Percentiles rank a stretch among this genome's conserved stretches.
Evolutionary conservation across 495 filamentous ascomycete species (phyloP).

Genomic region (Penicillium nucicola): DNA sequence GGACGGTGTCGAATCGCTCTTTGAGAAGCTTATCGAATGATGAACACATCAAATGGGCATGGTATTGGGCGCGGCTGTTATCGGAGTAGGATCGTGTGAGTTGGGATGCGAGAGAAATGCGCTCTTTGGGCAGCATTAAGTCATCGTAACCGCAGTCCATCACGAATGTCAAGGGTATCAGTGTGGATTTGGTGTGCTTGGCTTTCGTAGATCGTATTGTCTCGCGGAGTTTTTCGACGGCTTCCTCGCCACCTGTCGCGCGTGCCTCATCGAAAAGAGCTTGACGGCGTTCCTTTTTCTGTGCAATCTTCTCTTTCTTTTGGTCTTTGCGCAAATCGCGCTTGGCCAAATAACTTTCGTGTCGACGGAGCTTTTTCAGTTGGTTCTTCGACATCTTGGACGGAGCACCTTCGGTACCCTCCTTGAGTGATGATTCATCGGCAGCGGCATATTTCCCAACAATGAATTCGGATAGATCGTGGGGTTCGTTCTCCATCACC

Average conservation of each 20-base stretch:
- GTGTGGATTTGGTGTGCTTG: slow-evolving; percentile 35
- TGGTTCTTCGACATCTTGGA: slow-evolving; percentile 72
- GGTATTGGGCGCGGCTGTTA: slow-evolving; percentile 63
- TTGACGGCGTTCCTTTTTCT: slow-evolving; percentile 59
- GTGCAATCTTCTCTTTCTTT: slow-evolving; percentile 67
- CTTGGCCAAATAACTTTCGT: slow-evolving; percentile 64
- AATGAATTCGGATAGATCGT: slow-evolving; percentile 3
- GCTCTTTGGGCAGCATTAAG: slow-evolving; percentile 80
- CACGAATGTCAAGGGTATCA: slow-evolving; percentile 72
- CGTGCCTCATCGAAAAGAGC: slow-evolving; percentile 33
- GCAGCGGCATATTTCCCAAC: neutral
- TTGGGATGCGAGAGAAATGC: slow-evolving; percentile 76
- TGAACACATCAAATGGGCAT: slow-evolving; percentile 67
- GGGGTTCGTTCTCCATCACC: slow-evolving; percentile 1
- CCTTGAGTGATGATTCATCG: slow-evolving; percentile 7
- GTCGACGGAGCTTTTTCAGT: slow-evolving; percentile 65
- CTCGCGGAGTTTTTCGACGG: slow-evolving; percentile 27
- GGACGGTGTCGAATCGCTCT: slow-evolving; percentile 71
- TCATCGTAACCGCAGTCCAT: slow-evolving; percentile 92
- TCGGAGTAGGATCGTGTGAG: slow-evolving; percentile 86
- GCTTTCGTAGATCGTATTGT: slow-evolving; percentile 11
- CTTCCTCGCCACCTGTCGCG: slow-evolving; percentile 25
- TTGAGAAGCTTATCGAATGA: slow-evolving; percentile 74
- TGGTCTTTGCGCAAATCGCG: slow-evolving; percentile 65
- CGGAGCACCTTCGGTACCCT: slow-evolving; percentile 13